These are phyloP conservation scores for Debaryomyces prosopidis DNA, from an alignment of 805 yeast species.

Conservation along the genomic window DNA sequence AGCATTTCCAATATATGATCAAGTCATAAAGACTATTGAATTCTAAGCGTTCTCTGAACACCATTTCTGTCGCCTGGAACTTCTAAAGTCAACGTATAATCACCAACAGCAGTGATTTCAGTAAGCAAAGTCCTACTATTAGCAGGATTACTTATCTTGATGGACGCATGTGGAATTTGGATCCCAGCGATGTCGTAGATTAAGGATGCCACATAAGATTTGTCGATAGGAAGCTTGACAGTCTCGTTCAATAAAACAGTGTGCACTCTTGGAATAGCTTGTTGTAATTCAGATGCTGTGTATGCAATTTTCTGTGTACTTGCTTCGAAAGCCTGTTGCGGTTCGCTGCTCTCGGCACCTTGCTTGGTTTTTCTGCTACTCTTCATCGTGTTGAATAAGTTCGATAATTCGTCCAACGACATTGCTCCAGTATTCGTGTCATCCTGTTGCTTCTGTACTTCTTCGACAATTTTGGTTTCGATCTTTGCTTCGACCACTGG, in stretches of 20 bases:
- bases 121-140: constrained; percentile 4
- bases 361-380: constrained; percentile 4
- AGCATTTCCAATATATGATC: neutral
- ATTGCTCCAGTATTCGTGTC: constrained; percentile 22
- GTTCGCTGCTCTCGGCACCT: neutral
- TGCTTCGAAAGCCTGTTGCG: constrained; percentile 11
- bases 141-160: constrained; percentile 10
- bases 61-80: constrained; percentile 25
- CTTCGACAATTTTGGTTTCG: constrained; percentile 2
- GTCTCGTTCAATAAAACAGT: constrained; percentile 16
- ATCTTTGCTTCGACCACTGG: constrained; percentile 5
- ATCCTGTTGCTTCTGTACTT: constrained; percentile 8
- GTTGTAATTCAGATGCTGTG: constrained; percentile 32
- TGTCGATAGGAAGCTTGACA: constrained; percentile 27
- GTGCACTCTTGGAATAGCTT: constrained; percentile 25
- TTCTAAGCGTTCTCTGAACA: constrained; percentile 10
- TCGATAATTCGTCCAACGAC: constrained; percentile 40
- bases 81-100: constrained; percentile 26
- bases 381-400: constrained; percentile 33
- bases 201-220: constrained; percentile 20
- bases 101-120: constrained; percentile 24
- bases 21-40: neutral
- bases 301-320: constrained; percentile 18
- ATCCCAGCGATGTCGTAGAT: constrained; percentile 33
- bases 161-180: constrained; percentile 24